Percentiles rank a stretch among this genome's conserved stretches.
phyloP scores from a whole-genome alignment of 2,329 filamentous ascomycete genomes.

The Calonectria multiphialidica region DNA sequence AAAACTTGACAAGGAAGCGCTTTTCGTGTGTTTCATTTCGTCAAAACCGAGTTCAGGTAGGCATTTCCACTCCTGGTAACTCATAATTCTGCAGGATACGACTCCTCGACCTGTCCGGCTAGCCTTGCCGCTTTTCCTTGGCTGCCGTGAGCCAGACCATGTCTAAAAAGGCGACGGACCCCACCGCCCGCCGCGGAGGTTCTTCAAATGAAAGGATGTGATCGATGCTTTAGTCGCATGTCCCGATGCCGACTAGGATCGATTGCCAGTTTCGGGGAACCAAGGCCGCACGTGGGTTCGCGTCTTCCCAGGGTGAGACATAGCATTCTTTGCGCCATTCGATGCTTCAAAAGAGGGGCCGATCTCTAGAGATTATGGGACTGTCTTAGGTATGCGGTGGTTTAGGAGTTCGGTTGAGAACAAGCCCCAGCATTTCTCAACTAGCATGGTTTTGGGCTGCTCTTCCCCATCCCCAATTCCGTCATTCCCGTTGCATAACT shows the following conservation, averaged over 20 bases:
- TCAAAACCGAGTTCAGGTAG: neutral
- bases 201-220: constrained; percentile 1
- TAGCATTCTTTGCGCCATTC: neutral
- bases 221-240: neutral
- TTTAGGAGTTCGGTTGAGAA: neutral
- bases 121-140: neutral
- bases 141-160: neutral
- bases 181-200: neutral
- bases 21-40: neutral
- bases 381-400: neutral
- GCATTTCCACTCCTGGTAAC: neutral
- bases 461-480: neutral
- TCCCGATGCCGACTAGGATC: neutral
- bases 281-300: neutral
- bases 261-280: neutral
- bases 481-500: neutral
- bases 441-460: neutral
- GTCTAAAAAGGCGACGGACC: neutral
- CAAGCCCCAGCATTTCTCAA: neutral
- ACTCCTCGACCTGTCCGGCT: neutral
- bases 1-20: neutral
- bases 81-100: neutral
- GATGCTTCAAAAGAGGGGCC: neutral
- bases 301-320: neutral
- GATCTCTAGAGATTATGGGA: neutral